Percentiles rank a stretch among this genome's conserved stretches.
These are phyloP conservation scores for Tetrapisispora iriomotensis DNA, from an alignment of 805 yeast species.

Conservation along the genomic window DNA sequence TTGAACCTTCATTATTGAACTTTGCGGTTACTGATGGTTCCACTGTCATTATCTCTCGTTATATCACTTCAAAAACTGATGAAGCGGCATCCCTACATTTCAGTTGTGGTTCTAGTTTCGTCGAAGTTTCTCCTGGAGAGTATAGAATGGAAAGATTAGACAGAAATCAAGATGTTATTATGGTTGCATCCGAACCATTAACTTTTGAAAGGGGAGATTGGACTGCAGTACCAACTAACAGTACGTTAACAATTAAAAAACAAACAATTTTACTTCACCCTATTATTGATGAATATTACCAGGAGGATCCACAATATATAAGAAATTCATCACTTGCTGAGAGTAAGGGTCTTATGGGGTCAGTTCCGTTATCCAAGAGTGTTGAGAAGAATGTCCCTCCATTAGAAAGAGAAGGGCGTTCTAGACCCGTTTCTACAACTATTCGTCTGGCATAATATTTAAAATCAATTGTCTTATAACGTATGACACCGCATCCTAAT, in stretches of 20 bases:
- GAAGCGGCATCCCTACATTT: conserved; percentile 96
- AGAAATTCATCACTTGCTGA: conserved; percentile 79
- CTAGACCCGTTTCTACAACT: conserved; percentile 24
- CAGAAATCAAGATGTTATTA: conserved; percentile 87
- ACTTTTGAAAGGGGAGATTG: conserved; percentile 96
- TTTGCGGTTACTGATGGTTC: conserved; percentile 94
- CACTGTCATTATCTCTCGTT: conserved; percentile 75
- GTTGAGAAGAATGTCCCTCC: conserved; percentile 57
- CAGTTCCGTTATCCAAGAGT: conserved; percentile 60
- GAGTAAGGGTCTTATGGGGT: conserved; percentile 86
- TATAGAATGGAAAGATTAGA: conserved; percentile 91
- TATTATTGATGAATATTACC: conserved; percentile 79
- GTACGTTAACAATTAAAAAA: conserved; percentile 66
- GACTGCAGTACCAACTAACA: conserved; percentile 94
- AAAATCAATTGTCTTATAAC: no score
- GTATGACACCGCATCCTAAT: no score
- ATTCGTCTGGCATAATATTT: conserved; percentile 4
- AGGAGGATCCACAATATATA: conserved; percentile 52
- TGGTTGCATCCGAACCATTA: conserved; percentile 93
- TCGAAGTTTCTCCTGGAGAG: conserved; percentile 84
- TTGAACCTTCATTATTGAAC: conserved; percentile 78
- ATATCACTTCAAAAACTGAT: conserved; percentile 78
- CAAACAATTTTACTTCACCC: conserved; percentile 90
- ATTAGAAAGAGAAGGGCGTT: conserved; percentile 65
- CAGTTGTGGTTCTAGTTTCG: conserved; percentile 84